phyloP scores from a whole-genome alignment of 345 rosid genomes.

The Ceriops tagal region DNA sequence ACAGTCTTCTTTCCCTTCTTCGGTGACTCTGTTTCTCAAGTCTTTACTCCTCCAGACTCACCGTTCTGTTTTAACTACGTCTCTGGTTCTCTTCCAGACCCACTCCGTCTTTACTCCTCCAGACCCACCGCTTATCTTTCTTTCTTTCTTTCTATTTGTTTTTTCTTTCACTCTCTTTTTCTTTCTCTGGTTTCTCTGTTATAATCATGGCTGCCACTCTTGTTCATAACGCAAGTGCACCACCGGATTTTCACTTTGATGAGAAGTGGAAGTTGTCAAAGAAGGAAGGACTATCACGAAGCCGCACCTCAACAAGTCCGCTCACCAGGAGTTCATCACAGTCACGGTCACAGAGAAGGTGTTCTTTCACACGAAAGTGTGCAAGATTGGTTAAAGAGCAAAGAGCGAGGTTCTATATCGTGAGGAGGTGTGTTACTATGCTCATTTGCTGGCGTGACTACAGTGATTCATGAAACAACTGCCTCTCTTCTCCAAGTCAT shows the following conservation, averaged over 20 bases:
- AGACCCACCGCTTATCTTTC: too few relatives aligned
- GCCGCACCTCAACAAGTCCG: slow-evolving; percentile 40
- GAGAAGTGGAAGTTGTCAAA: slow-evolving; percentile 32
- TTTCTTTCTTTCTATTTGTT: neutral
- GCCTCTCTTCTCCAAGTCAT: neutral
- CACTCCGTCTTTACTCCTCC: too few relatives aligned
- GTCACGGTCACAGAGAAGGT: slow-evolving; percentile 34
- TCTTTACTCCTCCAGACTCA: slow-evolving; percentile 7
- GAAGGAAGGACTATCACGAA: slow-evolving; percentile 47
- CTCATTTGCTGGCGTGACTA: slow-evolving; percentile 95
- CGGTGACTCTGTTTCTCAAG: neutral
- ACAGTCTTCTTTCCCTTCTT: slow-evolving; percentile 11
- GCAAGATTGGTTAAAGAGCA: slow-evolving; percentile 81
- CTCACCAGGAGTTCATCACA: slow-evolving; percentile 24
- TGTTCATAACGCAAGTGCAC: slow-evolving; percentile 18
- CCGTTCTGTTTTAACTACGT: slow-evolving; percentile 1
- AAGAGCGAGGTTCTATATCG: slow-evolving; percentile 87
- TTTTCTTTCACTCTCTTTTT: neutral
- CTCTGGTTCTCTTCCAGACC: too few relatives aligned
- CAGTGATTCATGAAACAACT: slow-evolving; percentile 50
- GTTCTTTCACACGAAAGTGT: slow-evolving; percentile 75
- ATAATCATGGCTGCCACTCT: slow-evolving; percentile 4
- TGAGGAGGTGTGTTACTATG: slow-evolving; percentile 87
- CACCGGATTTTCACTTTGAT: slow-evolving; percentile 19
- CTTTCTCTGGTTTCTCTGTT: neutral